These are phyloP conservation scores for Claviceps pazoutovae DNA, from an alignment of 2,329 filamentous ascomycete species.

Conservation along the genomic window DNA sequence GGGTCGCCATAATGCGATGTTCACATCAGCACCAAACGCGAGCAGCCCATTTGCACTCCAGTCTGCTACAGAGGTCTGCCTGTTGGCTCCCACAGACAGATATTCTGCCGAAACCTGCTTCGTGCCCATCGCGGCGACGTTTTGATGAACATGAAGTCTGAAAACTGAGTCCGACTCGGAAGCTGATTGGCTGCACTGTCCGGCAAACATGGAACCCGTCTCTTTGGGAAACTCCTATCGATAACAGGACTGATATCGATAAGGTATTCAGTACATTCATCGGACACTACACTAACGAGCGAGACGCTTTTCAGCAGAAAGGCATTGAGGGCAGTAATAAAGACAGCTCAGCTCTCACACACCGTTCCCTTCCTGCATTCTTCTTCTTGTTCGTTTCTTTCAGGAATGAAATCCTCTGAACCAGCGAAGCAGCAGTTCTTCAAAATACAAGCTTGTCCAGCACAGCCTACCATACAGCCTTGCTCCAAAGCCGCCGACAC, in stretches of 20 bases:
- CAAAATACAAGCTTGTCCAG: background rate
- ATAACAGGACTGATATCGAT: background rate
- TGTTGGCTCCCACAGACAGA: slow-evolving; percentile 72
- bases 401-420: background rate
- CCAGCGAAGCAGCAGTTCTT: background rate
- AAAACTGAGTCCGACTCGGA: slow-evolving; percentile 19
- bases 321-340: background rate
- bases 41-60: slow-evolving; percentile 65
- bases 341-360: background rate
- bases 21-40: slow-evolving; percentile 79
- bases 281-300: background rate
- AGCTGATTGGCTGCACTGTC: slow-evolving; percentile 22
- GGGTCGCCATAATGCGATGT: slow-evolving; percentile 80
- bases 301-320: background rate
- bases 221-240: slow-evolving; percentile 1
- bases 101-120: slow-evolving; percentile 30
- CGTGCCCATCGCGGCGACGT: slow-evolving; percentile 14
- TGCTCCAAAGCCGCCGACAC: background rate
- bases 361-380: background rate
- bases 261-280: background rate
- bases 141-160: slow-evolving; percentile 13
- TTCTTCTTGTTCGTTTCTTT: background rate
- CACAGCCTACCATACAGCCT: background rate
- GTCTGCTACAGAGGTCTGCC: slow-evolving; percentile 79
- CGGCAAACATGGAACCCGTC: no score